These are phyloP conservation scores for Dianthus caryophyllus DNA, from an alignment of 148 eudicot genomes.

Conservation along the genomic window DNA sequence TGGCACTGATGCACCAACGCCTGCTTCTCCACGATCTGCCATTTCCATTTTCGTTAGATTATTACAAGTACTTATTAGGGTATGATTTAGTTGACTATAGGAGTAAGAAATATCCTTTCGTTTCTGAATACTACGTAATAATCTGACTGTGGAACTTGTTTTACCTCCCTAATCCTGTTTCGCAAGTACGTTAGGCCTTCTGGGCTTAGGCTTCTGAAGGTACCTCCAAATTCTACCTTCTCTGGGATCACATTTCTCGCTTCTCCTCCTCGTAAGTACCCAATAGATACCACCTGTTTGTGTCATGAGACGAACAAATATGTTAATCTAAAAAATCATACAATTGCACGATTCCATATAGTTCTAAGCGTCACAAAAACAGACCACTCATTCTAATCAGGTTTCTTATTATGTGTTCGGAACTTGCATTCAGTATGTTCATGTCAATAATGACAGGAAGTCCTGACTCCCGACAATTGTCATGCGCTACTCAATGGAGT, in stretches of 20 bases:
- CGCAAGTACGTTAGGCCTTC: constrained; percentile 44
- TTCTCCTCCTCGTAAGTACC: constrained; percentile 47
- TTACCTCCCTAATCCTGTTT: constrained; percentile 59
- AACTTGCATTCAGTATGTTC: too few relatives aligned
- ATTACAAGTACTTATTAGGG: constrained; percentile 33
- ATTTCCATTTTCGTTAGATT: neutral
- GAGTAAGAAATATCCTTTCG: neutral
- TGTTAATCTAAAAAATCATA: constrained; percentile 9
- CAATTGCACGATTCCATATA: too few relatives aligned
- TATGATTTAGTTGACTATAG: constrained; percentile 19
- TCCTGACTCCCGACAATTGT: too few relatives aligned
- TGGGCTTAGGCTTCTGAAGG: constrained; percentile 43
- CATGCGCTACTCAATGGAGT: too few relatives aligned
- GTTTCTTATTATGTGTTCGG: too few relatives aligned
- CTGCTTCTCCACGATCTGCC: constrained; percentile 55
- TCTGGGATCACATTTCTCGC: constrained; percentile 67
- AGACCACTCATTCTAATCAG: too few relatives aligned
- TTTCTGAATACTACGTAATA: neutral
- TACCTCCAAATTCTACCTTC: constrained; percentile 54
- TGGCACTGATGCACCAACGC: constrained; percentile 47
- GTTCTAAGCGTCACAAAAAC: too few relatives aligned
- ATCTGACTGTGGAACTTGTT: neutral
- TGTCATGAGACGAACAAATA: constrained; percentile 28
- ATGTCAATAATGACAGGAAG: too few relatives aligned
- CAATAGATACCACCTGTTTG: constrained; percentile 55